Base-by-base conservation (phyloP, 768 basidiomycete genomes). In the Chalciporus sphaerocephalus region DNA sequence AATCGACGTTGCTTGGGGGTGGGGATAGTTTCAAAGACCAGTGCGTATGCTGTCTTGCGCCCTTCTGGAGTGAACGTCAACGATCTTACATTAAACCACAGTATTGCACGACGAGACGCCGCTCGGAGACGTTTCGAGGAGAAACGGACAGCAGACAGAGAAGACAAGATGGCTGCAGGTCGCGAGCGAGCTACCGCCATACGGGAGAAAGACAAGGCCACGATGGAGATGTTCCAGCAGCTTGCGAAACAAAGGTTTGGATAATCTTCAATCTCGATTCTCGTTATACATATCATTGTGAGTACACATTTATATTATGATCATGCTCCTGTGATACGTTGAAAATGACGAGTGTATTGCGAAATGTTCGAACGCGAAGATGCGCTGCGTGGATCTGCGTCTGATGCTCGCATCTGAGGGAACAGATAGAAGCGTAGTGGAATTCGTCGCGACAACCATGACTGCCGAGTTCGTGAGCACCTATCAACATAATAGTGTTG, bases 211-310 rank as follows among this genome's bases (percentile, higher is more conserved):
- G 92, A 96, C 57, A 83, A 82, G 62, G 87, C 83, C 15, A 96
- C 92, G 0, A 97, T 97, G 91, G 91, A 91, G 46, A 94, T 93
- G 92, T 92, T 96, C 66, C 88, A 88, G 67, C 81, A 85, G 53
- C 69, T 95, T 61, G 93, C 92, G n/a, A 92, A 87, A 62, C 76
- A 87, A 58, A 73, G 87, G 45, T 95, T 89, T 55, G 92, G 91
- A 23, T 91, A 64, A 76, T 33, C 17, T 32, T 40, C 30, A n/a
- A 5, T 32, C 28, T 28, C 11, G 28, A 46, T 37, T 46, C 8
- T 6, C 13, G 18, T 24, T n/a, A 28, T 36, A 44, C 42, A 49
- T 55, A 11, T 40, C 23, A 41, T 25, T 27, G 58, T 55, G 38
- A 58, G 59, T 49, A 52, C 40, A 33, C 15, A 6, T 36, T 32